Conservation (phyloP, 1,284 basidiomycete species). For the Agroathelia rolfsii region DNA sequence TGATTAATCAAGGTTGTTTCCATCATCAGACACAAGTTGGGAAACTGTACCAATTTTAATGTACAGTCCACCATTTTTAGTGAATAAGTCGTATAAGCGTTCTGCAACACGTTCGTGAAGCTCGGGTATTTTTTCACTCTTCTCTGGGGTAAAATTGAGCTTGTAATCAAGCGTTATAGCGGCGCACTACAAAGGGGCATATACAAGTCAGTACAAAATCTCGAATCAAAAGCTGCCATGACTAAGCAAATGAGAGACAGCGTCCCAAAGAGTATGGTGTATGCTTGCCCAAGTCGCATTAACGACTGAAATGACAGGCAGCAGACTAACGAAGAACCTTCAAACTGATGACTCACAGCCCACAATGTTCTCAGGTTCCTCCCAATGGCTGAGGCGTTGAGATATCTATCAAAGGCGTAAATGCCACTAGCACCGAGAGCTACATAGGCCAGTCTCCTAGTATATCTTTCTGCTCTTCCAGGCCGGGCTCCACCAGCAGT, state of each 20-base stretch:
- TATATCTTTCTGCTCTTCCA: too few species aligned
- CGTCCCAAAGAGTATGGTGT: too few species aligned
- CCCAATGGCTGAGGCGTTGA: constrained; percentile 57
- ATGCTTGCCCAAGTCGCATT: too few species aligned
- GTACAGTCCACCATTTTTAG: constrained; percentile 77
- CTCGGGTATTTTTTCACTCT: constrained; percentile 61
- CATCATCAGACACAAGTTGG: background rate
- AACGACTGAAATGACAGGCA: too few species aligned
- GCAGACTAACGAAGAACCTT: too few species aligned
- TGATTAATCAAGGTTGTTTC: background rate
- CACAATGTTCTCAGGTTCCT: constrained; percentile 60
- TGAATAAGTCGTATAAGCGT: constrained; percentile 68
- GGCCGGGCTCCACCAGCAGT: too few species aligned
- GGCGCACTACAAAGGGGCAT: too few species aligned
- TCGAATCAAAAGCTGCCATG: too few species aligned
- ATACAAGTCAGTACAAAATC: too few species aligned
- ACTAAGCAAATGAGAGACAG: too few species aligned
- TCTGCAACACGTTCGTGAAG: constrained; percentile 77
- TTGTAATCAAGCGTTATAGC: constrained; percentile 74
- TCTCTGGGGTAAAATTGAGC: constrained; percentile 64
- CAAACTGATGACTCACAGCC: constrained; percentile 49
- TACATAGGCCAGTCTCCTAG: constrained; percentile 26
- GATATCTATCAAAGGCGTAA: constrained; percentile 45
- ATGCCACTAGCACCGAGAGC: constrained; percentile 30
- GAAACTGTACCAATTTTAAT: constrained; percentile 75